These are phyloP conservation scores for Phytophthora litchii DNA, from an alignment of 352 stramenopile genomes.

Conservation along the genomic window DNA sequence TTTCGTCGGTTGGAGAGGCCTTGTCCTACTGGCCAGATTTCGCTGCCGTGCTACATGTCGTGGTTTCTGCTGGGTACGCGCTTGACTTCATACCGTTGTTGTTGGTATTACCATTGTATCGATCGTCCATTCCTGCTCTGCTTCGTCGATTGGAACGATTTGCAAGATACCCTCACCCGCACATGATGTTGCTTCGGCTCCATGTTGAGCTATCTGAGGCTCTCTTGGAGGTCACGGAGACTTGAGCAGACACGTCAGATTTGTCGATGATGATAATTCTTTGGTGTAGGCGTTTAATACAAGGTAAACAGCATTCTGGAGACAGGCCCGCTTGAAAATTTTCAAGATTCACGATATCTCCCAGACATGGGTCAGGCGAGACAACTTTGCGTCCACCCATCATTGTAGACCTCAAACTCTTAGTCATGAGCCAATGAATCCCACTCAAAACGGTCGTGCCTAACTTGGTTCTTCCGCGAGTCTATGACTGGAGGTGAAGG, in stretches of 20 bases:
- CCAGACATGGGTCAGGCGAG: too few species aligned
- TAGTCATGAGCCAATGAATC: too few species aligned
- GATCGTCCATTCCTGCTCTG: conserved; percentile 6
- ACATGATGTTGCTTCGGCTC: conserved; percentile 17
- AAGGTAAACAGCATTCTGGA: too few species aligned
- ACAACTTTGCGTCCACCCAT: too few species aligned
- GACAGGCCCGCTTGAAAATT: too few species aligned
- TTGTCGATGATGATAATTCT: neutral
- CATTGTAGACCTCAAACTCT: too few species aligned
- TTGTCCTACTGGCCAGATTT: neutral
- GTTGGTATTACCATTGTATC: conserved; percentile 17
- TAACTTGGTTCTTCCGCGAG: too few species aligned
- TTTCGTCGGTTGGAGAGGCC: neutral
- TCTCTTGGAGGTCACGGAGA: neutral
- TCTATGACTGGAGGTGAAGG: too few species aligned
- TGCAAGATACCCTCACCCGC: neutral
- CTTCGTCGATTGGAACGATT: conserved; percentile 21
- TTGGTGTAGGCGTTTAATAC: too few species aligned
- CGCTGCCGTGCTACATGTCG: conserved; percentile 10
- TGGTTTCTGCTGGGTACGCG: conserved; percentile 20
- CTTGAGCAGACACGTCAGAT: neutral
- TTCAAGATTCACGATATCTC: too few species aligned
- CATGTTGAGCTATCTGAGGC: conserved; percentile 20
- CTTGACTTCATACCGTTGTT: conserved; percentile 28
- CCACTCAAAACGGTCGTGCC: too few species aligned